Evolutionary conservation across 441 rosid species (phyloP).

Genomic region (Gossypium trilobum): DNA sequence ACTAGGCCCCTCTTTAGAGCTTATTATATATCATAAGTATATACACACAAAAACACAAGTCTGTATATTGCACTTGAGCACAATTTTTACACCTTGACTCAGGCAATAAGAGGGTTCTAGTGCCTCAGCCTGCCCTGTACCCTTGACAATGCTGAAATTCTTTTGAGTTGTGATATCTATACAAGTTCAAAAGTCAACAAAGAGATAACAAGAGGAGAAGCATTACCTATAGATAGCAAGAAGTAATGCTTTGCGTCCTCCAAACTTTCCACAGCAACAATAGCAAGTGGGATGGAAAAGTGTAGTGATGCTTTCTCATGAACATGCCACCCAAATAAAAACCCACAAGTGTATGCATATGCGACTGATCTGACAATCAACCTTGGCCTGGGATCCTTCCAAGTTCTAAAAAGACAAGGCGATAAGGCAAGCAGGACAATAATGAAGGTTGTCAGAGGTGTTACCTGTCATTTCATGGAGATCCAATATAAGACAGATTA

Average conservation of each 20-base stretch:
- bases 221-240: conserved; percentile 64
- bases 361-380: conserved; percentile 58
- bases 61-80: not conserved
- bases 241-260: conserved; percentile 84
- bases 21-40: not conserved
- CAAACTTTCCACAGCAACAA: conserved; percentile 56
- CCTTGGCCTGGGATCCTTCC: conserved; percentile 56
- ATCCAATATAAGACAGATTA: not conserved
- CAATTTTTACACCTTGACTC: not conserved
- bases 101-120: not conserved
- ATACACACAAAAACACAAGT: not conserved
- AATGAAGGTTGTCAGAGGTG: conserved; percentile 56
- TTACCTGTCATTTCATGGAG: conserved; percentile 41
- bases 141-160: not conserved
- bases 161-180: not conserved
- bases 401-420: conserved; percentile 56
- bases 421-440: conserved; percentile 57
- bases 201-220: not conserved
- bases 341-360: conserved; percentile 81
- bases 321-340: conserved; percentile 93
- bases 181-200: not conserved
- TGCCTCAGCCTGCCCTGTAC: not conserved
- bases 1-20: not conserved
- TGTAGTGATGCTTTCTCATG: conserved; percentile 95
- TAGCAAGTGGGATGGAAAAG: conserved; percentile 65